Conservation (phyloP, 495 filamentous ascomycete species). For the Penicillium herquei region DNA sequence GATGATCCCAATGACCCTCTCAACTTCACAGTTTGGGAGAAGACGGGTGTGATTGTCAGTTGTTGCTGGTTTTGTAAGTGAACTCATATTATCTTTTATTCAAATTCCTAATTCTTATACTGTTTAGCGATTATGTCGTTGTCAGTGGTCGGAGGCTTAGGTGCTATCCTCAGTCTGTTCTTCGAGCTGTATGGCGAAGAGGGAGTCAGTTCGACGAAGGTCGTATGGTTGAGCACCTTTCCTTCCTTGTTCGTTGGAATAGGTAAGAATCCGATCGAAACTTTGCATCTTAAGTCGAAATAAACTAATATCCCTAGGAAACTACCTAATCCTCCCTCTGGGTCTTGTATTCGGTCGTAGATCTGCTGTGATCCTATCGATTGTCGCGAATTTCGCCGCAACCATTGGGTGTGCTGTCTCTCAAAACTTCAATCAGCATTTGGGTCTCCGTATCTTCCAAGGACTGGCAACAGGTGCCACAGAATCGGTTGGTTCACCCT, state of each 20-base stretch:
- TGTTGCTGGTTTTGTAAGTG: constrained; percentile 39
- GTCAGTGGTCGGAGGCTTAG: constrained; percentile 31
- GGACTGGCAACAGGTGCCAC: constrained; percentile 36
- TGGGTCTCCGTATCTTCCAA: constrained; percentile 30
- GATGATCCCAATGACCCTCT: constrained; percentile 37
- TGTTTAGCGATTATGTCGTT: constrained; percentile 32
- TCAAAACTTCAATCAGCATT: constrained; percentile 30
- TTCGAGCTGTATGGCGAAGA: constrained; percentile 27
- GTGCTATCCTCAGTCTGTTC: constrained; percentile 29
- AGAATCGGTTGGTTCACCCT: constrained; percentile 25
- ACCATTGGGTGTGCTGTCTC: constrained; percentile 30
- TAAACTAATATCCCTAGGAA: constrained; percentile 16
- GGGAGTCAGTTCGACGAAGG: constrained; percentile 24
- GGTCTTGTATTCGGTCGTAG: constrained; percentile 30
- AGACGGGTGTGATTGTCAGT: constrained; percentile 28
- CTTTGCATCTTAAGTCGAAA: background rate
- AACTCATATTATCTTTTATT: background rate
- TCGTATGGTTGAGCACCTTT: constrained; percentile 34
- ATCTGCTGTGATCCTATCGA: constrained; percentile 21
- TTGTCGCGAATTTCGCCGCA: constrained; percentile 20
- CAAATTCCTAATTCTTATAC: background rate
- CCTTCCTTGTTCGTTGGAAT: constrained; percentile 34
- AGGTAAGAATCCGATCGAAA: constrained; percentile 12
- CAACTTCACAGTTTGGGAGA: constrained; percentile 33
- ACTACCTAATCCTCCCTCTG: constrained; percentile 33